Base-by-base conservation (phyloP, 495 filamentous ascomycete genomes). In the Jackrogersella multiformis region DNA sequence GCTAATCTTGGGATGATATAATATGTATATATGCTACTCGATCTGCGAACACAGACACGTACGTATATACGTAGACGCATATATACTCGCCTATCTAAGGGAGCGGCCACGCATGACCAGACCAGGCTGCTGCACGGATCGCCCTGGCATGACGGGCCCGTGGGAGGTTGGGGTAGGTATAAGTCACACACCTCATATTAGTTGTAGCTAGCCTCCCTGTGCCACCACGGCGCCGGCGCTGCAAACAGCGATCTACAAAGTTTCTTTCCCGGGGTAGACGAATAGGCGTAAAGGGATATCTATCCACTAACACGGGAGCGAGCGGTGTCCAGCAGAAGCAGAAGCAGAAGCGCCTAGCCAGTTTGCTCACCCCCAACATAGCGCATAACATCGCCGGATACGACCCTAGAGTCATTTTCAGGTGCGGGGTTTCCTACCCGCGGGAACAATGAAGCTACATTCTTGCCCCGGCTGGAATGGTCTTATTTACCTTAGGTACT, bases 1-100 rank as follows among this genome's bases (percentile, higher is more conserved):
- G 56, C 67, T 66, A 57, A 66, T 55, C 26, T 57, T 59, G 23
- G 21, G 61, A 58, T 62, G 42, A 65, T 66, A 70, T n/a, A n/a
- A n/a, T n/a, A n/a, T n/a, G n/a, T n/a, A n/a, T 70, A 66, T 65
- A 28, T 54, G 20, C 36, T 26, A 58, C 38, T 16, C 24, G 23
- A 56, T 56, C 45, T 54, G 15, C 9, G 35, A 30, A 56, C 28
- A 55, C 26, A 39, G 26, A 24, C 28, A 55, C 26, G 44, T 28
- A 24, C 20, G 10, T 46, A 46, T 21, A 28, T 26, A 52, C 23
- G 35, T 58, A 58, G 39, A 53, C 32, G n/a, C 26, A 64, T 45
- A 58, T 35, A 44, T 41, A 51, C 30, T 23, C 6, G 3, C 15
- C 28, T 49, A 12, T 24, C 10, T 28, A 23, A 61, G 36, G 18